A percentile compares a stretch with the other conserved stretches of the same genome.
phyloP scores from a whole-genome alignment of 2,329 filamentous ascomycete species.

The Colletotrichum sp. region DNA sequence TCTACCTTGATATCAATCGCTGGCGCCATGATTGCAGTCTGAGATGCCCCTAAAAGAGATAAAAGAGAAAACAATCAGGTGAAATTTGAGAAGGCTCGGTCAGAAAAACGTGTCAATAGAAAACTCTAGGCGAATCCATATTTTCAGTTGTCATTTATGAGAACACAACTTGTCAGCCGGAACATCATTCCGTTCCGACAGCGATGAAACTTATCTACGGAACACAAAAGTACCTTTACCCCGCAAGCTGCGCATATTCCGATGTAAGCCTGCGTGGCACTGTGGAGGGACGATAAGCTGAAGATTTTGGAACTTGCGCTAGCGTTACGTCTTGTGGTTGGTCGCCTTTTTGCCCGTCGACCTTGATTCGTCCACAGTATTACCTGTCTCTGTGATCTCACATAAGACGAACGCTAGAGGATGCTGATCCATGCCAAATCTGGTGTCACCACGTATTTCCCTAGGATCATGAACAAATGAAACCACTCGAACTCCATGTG shows the following conservation, averaged over 20 bases:
- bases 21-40: not conserved
- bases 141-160: not conserved
- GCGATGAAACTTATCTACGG: not conserved
- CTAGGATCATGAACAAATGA: not conserved
- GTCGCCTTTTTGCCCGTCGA: not conserved
- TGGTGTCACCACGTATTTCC: not conserved
- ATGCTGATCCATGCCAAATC: not conserved
- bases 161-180: not conserved
- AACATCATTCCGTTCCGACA: not conserved
- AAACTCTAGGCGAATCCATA: not conserved
- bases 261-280: not conserved
- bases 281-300: not conserved
- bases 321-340: not conserved
- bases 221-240: not conserved
- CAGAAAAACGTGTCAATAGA: not conserved
- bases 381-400: not conserved
- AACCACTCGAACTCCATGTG: not conserved
- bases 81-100: not conserved
- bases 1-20: not conserved
- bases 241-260: not conserved
- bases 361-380: not conserved
- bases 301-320: not conserved
- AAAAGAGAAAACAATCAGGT: rapidly evolving
- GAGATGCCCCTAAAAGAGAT: not conserved
- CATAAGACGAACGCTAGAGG: not conserved